A percentile compares a stretch with the other conserved stretches of the same genome.
Conservation (phyloP, 1,284 basidiomycete species). For the Irpex sp. region DNA sequence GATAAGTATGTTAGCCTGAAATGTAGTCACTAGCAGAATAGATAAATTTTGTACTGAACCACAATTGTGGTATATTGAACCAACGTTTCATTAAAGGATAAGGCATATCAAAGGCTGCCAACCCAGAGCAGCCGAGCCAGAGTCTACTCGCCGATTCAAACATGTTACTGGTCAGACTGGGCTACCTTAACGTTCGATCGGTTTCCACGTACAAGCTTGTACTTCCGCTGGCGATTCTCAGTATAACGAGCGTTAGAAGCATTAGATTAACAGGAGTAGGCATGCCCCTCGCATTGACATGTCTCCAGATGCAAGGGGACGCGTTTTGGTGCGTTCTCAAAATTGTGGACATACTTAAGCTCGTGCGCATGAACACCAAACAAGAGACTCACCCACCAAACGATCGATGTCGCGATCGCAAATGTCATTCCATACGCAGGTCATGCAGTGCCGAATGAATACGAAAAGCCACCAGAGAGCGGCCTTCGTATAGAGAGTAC, state of each 20-base stretch:
- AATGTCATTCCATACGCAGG: slow-evolving; percentile 28
- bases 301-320: slow-evolving; percentile 8
- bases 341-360: no score
- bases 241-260: neutral
- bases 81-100: slow-evolving; percentile 62
- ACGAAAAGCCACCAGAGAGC: neutral
- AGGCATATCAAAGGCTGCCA: neutral
- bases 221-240: neutral
- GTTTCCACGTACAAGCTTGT: neutral
- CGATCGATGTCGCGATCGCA: slow-evolving; percentile 30
- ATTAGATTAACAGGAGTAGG: neutral
- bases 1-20: neutral
- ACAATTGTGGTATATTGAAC: slow-evolving; percentile 86
- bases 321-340: slow-evolving; percentile 4
- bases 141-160: no score
- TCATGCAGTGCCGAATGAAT: neutral
- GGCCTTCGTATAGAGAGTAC: neutral
- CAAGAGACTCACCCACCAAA: slow-evolving; percentile 29
- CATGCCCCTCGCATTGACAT: slow-evolving; percentile 4
- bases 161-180: no score
- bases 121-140: neutral
- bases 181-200: no score
- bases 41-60: slow-evolving; percentile 68
- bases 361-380: no score
- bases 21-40: no score